A percentile compares a stretch with the other conserved stretches of the same genome.
phyloP scores from a whole-genome alignment of 306 rosid genomes.

The Cucurbita maxima region DNA sequence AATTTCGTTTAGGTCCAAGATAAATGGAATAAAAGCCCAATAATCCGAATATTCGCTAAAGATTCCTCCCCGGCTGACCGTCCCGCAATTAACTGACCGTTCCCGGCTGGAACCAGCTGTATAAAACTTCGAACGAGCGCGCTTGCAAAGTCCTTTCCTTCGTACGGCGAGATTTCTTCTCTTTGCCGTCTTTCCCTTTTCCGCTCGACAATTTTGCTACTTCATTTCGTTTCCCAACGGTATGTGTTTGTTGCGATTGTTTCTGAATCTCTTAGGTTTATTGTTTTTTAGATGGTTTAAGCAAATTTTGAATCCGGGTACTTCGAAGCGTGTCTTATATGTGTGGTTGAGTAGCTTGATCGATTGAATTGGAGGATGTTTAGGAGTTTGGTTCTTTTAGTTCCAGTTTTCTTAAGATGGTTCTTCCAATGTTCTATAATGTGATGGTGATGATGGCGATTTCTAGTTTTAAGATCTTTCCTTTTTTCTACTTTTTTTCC shows the following conservation, averaged over 20 bases:
- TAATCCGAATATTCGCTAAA: not conserved
- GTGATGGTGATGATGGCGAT: not conserved
- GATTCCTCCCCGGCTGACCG: not conserved
- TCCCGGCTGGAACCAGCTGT: not conserved
- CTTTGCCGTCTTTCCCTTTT: slow-evolving; percentile 1
- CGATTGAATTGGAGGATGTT: too few relatives aligned
- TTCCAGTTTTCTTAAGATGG: too few relatives aligned
- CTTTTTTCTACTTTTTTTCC: not conserved
- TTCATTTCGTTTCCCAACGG: not conserved
- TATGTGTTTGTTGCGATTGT: not conserved
- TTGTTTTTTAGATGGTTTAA: not conserved
- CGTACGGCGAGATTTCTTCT: not conserved
- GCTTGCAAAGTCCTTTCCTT: not conserved
- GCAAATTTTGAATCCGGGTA: not conserved
- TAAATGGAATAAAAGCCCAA: not conserved
- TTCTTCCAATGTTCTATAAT: too few relatives aligned
- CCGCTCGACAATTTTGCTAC: not conserved
- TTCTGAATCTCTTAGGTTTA: not conserved
- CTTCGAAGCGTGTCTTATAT: not conserved
- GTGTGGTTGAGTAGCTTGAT: not conserved
- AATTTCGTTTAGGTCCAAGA: not conserved
- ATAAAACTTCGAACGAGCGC: not conserved
- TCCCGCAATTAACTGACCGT: not conserved
- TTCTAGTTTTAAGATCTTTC: not conserved
- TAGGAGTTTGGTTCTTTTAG: too few relatives aligned